These are phyloP conservation scores for Yarrowia phangngaensis DNA, from an alignment of 805 yeast species.

Conservation along the genomic window DNA sequence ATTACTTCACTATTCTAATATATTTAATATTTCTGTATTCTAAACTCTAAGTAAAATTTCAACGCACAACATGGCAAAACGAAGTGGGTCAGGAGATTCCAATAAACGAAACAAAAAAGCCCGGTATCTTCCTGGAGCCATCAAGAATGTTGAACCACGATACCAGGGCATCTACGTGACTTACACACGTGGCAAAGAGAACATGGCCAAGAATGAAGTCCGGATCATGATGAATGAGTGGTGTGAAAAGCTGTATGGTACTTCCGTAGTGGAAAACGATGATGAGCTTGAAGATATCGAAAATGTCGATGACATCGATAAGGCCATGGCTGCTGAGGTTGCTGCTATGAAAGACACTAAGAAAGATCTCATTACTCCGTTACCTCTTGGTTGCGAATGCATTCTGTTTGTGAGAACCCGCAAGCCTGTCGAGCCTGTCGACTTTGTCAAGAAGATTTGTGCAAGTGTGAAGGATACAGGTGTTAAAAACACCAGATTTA, in stretches of 20 bases:
- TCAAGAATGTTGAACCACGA: conserved; percentile 61
- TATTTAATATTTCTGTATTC: background rate
- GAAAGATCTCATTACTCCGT: conserved; percentile 31
- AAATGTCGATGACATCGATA: conserved; percentile 56
- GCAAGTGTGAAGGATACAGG: conserved; percentile 50
- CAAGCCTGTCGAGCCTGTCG: conserved; percentile 73
- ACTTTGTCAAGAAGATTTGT: conserved; percentile 62
- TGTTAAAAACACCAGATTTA: conserved; percentile 59
- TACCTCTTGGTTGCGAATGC: conserved; percentile 41
- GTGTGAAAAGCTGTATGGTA: conserved; percentile 8
- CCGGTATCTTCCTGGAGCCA: conserved; percentile 14
- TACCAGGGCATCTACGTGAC: conserved; percentile 87
- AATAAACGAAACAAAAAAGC: conserved; percentile 27
- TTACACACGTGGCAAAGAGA: conserved; percentile 77
- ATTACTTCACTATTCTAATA: too few relatives aligned
- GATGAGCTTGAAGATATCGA: conserved; percentile 44
- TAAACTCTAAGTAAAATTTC: conserved; percentile 7
- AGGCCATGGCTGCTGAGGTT: conserved; percentile 58
- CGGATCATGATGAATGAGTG: conserved; percentile 53
- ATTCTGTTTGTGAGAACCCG: conserved; percentile 79
- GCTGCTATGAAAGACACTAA: conserved; percentile 50
- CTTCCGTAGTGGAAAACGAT: conserved; percentile 37
- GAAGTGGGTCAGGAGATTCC: conserved; percentile 16
- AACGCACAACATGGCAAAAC: conserved; percentile 2
- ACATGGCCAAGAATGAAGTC: conserved; percentile 71